These are phyloP conservation scores for Panicum hallii DNA, from an alignment of 202 grass and related monocot genomes.

Conservation along the genomic window DNA sequence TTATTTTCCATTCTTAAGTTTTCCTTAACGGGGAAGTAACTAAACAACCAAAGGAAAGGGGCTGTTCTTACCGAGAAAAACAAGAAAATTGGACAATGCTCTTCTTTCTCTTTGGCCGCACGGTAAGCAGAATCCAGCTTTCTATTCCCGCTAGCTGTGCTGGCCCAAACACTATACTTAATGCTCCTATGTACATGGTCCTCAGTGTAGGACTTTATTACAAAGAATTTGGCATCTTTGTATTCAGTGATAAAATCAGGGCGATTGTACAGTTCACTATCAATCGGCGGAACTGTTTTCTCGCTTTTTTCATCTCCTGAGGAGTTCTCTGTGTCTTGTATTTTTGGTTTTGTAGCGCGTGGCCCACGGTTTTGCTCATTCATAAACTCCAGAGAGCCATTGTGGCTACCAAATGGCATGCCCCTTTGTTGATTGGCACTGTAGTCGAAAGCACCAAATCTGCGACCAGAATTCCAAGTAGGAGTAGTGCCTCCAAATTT, in stretches of 20 bases:
- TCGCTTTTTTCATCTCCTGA: constrained; percentile 58
- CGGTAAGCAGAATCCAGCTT: constrained; percentile 71
- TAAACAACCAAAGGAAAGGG: constrained; percentile 15
- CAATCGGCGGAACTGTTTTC: constrained; percentile 34
- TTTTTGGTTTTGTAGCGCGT: constrained; percentile 65
- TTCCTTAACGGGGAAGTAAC: background rate
- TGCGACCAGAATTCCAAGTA: constrained; percentile 55
- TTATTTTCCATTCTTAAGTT: background rate
- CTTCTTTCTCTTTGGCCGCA: constrained; percentile 59
- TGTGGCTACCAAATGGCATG: constrained; percentile 58
- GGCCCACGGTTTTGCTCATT: constrained; percentile 77
- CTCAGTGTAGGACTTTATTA: constrained; percentile 83
- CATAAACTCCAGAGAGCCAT: constrained; percentile 68
- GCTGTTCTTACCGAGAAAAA: constrained; percentile 74
- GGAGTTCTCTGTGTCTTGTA: constrained; percentile 54
- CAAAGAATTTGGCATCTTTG: constrained; percentile 74
- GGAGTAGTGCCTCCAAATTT: constrained; percentile 57
- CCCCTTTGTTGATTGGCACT: constrained; percentile 62
- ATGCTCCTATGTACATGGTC: constrained; percentile 88
- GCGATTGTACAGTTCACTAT: constrained; percentile 59
- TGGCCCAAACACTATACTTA: constrained; percentile 83
- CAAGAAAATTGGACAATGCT: constrained; percentile 64
- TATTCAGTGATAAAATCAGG: constrained; percentile 72
- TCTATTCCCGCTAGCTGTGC: constrained; percentile 67
- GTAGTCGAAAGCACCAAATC: constrained; percentile 42